Percentiles rank a stretch among this genome's conserved stretches.
These are phyloP conservation scores for Aspergillus sp. DNA, from an alignment of 2,329 filamentous ascomycete species.

Conservation along the genomic window DNA sequence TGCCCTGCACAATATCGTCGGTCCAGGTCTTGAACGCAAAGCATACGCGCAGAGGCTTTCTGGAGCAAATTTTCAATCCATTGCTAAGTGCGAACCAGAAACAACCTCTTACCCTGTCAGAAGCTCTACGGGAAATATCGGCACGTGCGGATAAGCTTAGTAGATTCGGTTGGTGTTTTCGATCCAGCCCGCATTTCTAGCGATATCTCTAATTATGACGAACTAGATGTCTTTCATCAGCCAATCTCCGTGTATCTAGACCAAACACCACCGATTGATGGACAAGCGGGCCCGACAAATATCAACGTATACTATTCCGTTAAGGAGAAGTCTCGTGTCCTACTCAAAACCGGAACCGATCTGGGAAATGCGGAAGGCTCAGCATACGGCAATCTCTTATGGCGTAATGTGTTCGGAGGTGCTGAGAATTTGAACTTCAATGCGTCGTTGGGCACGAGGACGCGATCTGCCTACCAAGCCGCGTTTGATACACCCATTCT, in stretches of 20 bases:
- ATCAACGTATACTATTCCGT: constrained; percentile 78
- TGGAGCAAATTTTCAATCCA: constrained; percentile 77
- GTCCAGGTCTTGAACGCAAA: constrained; percentile 79
- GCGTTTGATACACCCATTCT: constrained; percentile 79
- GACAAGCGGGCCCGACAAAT: constrained; percentile 65
- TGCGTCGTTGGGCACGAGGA: constrained; percentile 84
- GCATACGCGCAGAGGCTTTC: constrained; percentile 80
- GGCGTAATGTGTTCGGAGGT: constrained; percentile 91
- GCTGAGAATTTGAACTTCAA: constrained; percentile 87
- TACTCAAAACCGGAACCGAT: constrained; percentile 92
- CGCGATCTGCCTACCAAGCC: constrained; percentile 86
- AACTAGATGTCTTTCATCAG: constrained; percentile 78
- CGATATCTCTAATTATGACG: constrained; percentile 17
- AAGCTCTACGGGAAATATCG: constrained; percentile 72
- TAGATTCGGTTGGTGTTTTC: constrained; percentile 66
- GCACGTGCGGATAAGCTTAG: constrained; percentile 71
- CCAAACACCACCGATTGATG: constrained; percentile 68
- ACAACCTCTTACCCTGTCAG: constrained; percentile 72
- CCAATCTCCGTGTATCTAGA: constrained; percentile 81
- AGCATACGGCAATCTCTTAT: constrained; percentile 81
- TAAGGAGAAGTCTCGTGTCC: constrained; percentile 76
- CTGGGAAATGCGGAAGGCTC: constrained; percentile 92
- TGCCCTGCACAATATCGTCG: constrained; percentile 84
- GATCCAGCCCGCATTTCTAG: neutral
- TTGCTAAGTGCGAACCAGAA: constrained; percentile 68